Base-by-base conservation (phyloP, 768 basidiomycete species). In the Trichaptum fuscoviolaceum region DNA sequence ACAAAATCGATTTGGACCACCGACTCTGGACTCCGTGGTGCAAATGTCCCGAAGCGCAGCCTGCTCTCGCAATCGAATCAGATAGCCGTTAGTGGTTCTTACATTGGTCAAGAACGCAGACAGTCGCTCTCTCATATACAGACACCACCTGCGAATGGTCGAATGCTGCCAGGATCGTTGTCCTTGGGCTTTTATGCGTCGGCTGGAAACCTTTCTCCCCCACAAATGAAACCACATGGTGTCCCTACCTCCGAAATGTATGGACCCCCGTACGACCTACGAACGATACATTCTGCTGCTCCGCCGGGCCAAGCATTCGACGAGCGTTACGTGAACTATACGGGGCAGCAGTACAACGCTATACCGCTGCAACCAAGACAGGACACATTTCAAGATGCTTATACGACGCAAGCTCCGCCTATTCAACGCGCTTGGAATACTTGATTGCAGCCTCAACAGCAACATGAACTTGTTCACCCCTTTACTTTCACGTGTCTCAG, bases 341-440 rank as follows among this genome's bases (percentile, higher is more conserved):
- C 30, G 30, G 20, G 20, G 42, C 42, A 52, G 42, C 42, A 12
- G 12, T 52, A 52, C 20, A 52, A 52, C 42, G 3, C 42, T 15
- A 20, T 20, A 52, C 42, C 42, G 5, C 15, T 52, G 42, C 42
- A 52, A 52, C 6, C 3, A 2, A 52, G 30, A 8, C 30, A 30
- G 30, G 30, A 52, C 20, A 12, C 15, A 15, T 3, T 52, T 52
- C 42, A 52, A 20, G 3, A 20, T 15, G 42, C 42, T 20, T 52
- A 52, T 12, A 52, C 42, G 3, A 5, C 59, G 23, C 30, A 61
- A 12, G 23, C 23, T 23, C 59, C 59, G 18, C 59, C 59, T 34
- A 61, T 61, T 17, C 59, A 61, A 23, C 59, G 59, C 12, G 59
- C 59, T 25, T 61, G 59, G 59, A 61, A 61, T 34, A 61, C 59